Evolutionary conservation across 352 stramenopile genomes (phyloP), one percentile per base, ranked within the genome.

Genomic region (Pythium dissotocum): DNA sequence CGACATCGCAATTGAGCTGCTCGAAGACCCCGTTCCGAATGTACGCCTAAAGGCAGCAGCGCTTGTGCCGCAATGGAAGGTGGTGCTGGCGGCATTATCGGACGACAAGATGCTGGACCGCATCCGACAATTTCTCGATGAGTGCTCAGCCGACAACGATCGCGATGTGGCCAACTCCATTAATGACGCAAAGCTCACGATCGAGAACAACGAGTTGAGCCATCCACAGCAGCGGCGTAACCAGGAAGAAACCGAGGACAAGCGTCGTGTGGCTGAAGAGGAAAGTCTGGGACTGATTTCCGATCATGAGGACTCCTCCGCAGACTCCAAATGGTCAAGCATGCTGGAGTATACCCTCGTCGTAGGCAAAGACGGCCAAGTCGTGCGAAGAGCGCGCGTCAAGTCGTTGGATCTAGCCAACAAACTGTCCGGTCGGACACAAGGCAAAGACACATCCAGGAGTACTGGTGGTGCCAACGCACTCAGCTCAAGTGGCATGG

Each of bases 341-440:
- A 94, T 94, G 87, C 80, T 94, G 4, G 87, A 94, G 63, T 94
- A 94, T 65, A 93, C 87, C 30, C 65, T 94, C 18, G 83, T 93
- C 14, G 87, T 94, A 6, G 87, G 83, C 16, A 94, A 93, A 53
- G 87, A 94, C 30, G 87, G 87, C 2, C 87, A 94, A 67, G 85
- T 94, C n/a, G 82, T 92, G 44, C 87, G 85, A 35, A 77, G 87
- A 53, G 87, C 87, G 26, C 82, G 85, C 4, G 87, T 94, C 51
- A 94, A 94, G 77, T 92, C 82, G 2, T 79, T 94, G 8, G 87
- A 94, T 55, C 73, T 94, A 9, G 77, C 86, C 26, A 94, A 88
- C 61, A 93, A 92, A 67, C 76, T 94, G 10, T 70, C 68, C 13
- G 61, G 75, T 1, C 38, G 69, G 9, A 21, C 79, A 1, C 77